A percentile compares a stretch with the other conserved stretches of the same genome.
Conservation (phyloP, 148 eudicot genomes). For the Gaultheria prostrata region DNA sequence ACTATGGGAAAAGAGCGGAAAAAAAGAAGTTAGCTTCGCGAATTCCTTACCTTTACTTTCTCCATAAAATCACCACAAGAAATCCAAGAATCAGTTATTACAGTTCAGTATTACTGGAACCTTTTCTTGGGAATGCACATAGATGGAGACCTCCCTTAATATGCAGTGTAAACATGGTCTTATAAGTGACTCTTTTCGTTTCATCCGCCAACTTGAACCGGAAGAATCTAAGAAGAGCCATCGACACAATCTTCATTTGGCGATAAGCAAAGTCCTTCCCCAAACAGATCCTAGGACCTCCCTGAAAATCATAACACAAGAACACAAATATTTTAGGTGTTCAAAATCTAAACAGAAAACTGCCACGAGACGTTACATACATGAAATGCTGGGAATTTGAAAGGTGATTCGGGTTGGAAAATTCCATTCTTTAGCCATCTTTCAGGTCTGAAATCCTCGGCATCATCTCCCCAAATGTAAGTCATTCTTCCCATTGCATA, state of each 20-base stretch:
- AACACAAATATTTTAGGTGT: background rate
- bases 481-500: constrained; percentile 81
- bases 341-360: no score
- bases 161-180: constrained; percentile 73
- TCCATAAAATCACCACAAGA: no score
- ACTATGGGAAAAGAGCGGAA: no score
- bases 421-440: constrained; percentile 74
- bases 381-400: constrained; percentile 75
- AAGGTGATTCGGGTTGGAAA: constrained; percentile 75
- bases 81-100: no score
- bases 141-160: constrained; percentile 65
- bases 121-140: constrained; percentile 46
- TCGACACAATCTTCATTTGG: constrained; percentile 76
- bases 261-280: constrained; percentile 87
- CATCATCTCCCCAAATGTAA: constrained; percentile 76
- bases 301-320: constrained; percentile 33
- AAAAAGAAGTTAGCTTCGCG: no score
- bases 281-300: constrained; percentile 69
- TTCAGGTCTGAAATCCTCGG: constrained; percentile 71
- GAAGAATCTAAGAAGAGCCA: constrained; percentile 48
- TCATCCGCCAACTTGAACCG: constrained; percentile 54
- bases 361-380: constrained; percentile 27
- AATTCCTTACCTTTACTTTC: no score
- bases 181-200: constrained; percentile 43
- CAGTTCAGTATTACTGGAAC: background rate